Percentiles rank a stretch among this genome's conserved stretches.
Evolutionary conservation across 106 monocot genomes (phyloP).

Genomic region (Hemerocallis citrina): DNA sequence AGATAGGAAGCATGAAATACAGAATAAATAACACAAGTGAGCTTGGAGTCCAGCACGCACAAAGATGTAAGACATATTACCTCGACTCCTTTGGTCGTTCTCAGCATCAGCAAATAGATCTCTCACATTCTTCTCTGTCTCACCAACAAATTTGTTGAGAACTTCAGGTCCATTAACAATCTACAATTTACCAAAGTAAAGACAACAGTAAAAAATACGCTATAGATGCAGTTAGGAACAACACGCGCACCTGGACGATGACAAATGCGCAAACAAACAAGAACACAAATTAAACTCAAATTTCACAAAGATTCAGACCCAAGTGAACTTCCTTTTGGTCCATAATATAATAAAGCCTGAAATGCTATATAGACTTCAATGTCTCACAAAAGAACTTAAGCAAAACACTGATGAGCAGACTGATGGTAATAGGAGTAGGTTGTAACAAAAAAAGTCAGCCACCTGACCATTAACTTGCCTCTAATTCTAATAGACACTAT

Average conservation of each 20-base stretch:
- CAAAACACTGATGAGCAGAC: too few relatives aligned
- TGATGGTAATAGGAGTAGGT: not conserved
- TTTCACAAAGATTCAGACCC: not conserved
- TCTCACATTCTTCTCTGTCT: slow-evolving; percentile 98
- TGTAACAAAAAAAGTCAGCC: not conserved
- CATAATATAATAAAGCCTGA: too few relatives aligned
- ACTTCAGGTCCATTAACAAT: slow-evolving; percentile 99
- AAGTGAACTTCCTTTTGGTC: not conserved
- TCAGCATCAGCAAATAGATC: slow-evolving; percentile 99
- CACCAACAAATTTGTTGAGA: slow-evolving; percentile 95
- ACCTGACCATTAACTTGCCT: slow-evolving; percentile 1
- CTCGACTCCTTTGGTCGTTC: slow-evolving; percentile 74
- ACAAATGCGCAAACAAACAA: not conserved
- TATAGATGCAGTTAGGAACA: not conserved
- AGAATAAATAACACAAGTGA: not conserved
- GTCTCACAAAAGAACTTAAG: too few relatives aligned
- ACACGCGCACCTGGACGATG: not conserved
- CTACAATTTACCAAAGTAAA: slow-evolving; percentile 22
- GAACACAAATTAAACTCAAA: not conserved
- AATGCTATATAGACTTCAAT: not conserved
- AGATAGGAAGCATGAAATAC: slow-evolving; percentile 2
- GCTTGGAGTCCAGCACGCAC: not conserved
- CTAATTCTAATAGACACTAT: slow-evolving; percentile 1
- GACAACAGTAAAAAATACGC: not conserved
- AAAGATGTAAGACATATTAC: slow-evolving; percentile 20